A percentile compares a stretch with the other conserved stretches of the same genome.
Evolutionary conservation across 2,329 filamentous ascomycete species (phyloP).

Genomic region (Raffaelea albimanens): DNA sequence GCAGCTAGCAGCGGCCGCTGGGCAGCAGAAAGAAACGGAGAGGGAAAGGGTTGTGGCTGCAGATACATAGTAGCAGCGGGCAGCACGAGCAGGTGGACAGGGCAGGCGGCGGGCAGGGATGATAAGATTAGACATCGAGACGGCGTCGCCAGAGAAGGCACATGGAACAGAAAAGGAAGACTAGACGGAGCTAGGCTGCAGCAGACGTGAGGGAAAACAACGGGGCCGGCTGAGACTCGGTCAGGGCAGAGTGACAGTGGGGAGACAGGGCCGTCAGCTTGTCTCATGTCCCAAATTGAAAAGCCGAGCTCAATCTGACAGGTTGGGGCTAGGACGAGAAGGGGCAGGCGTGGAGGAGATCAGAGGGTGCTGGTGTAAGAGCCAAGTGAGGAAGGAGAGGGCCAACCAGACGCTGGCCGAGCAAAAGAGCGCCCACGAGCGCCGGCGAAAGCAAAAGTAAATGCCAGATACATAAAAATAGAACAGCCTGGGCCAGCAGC

Average conservation of each 20-base stretch:
- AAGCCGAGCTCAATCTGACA: not conserved
- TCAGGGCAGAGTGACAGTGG: not conserved
- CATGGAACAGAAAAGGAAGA: not conserved
- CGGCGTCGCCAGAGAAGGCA: not conserved
- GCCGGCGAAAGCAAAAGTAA: too few relatives aligned
- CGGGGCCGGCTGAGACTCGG: not conserved
- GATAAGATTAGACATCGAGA: not conserved
- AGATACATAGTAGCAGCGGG: not conserved
- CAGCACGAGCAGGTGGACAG: not conserved
- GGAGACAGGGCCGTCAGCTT: not conserved
- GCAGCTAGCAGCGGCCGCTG: not conserved
- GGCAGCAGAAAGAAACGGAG: constrained; percentile 3
- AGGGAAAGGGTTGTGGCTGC: constrained; percentile 7
- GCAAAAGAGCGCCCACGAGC: too few relatives aligned
- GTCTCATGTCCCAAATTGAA: not conserved
- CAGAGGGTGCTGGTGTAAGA: too few relatives aligned
- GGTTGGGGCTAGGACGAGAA: too few relatives aligned
- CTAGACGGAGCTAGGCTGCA: not conserved
- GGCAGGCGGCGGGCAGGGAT: too few relatives aligned
- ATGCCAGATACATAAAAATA: too few relatives aligned
- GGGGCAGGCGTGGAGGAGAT: too few relatives aligned
- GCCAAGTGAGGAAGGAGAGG: too few relatives aligned
- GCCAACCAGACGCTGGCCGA: too few relatives aligned
- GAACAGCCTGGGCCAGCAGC: too few relatives aligned
- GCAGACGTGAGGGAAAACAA: not conserved